Conservation (phyloP, 2,329 filamentous ascomycete species). For the Penicillium sp. region DNA sequence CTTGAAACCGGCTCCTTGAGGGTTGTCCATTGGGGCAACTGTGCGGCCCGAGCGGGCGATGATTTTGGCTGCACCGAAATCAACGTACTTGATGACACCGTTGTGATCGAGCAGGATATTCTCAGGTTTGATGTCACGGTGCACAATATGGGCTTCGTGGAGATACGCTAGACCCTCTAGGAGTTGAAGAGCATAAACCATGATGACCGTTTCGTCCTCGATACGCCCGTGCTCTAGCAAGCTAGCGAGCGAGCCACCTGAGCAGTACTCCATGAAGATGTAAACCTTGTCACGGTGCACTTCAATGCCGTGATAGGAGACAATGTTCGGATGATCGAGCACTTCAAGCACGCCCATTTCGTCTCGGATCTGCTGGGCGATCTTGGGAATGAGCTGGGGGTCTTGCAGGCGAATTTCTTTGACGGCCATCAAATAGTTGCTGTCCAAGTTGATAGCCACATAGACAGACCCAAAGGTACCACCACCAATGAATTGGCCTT, state of each 20-base stretch:
- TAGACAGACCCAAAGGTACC: constrained; percentile 98
- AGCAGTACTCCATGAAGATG: constrained; percentile 99
- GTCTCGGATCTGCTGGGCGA: constrained; percentile 90
- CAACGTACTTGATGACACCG: constrained; percentile 98
- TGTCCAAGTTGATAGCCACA: constrained; percentile 94
- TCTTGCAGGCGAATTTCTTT: constrained; percentile 98
- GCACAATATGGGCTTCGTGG: constrained; percentile 86
- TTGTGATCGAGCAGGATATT: constrained; percentile 97
- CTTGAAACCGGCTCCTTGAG: constrained; percentile 47
- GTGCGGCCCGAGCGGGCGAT: constrained; percentile 93
- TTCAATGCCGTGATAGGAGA: constrained; percentile 96
- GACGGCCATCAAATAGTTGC: constrained; percentile 94
- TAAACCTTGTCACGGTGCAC: constrained; percentile 99
- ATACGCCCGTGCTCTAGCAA: constrained; percentile 94
- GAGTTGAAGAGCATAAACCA: constrained; percentile 93
- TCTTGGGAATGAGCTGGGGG: constrained; percentile 90
- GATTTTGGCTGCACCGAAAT: constrained; percentile 96
- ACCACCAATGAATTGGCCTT: constrained; percentile 96
- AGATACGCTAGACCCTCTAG: constrained; percentile 92
- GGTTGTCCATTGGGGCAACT: constrained; percentile 64
- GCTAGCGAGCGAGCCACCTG: constrained; percentile 84
- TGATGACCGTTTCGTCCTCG: constrained; percentile 95
- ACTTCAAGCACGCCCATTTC: constrained; percentile 97
- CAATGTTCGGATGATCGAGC: constrained; percentile 94
- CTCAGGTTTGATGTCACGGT: constrained; percentile 97